Conservation (phyloP, 2,329 filamentous ascomycete genomes). For the Penicillium sp. region DNA sequence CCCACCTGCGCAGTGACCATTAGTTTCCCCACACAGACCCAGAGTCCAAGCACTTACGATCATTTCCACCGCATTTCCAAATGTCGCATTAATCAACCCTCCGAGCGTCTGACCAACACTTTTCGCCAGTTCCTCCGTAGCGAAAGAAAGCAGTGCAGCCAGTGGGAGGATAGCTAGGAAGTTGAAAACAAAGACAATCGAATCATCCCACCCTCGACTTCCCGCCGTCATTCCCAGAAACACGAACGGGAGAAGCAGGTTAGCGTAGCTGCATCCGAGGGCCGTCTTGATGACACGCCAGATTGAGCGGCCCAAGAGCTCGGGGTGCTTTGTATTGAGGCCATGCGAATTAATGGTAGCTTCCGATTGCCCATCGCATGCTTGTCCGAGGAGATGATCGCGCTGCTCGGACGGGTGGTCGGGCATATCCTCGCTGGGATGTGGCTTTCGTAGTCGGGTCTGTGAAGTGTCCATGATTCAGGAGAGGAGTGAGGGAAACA, state of each 20-base stretch:
- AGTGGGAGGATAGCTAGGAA: slow-evolving; percentile 68
- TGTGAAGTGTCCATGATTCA: slow-evolving; percentile 1
- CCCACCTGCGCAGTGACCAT: slow-evolving; percentile 16
- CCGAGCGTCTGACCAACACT: slow-evolving; percentile 58
- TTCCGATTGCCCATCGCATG: not conserved
- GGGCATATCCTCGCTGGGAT: not conserved
- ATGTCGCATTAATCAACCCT: slow-evolving; percentile 59
- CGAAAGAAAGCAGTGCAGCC: slow-evolving; percentile 57
- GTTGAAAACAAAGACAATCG: slow-evolving; percentile 76
- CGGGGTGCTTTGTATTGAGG: not conserved
- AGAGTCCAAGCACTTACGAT: slow-evolving; percentile 57
- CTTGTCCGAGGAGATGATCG: not conserved
- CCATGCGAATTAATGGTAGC: not conserved
- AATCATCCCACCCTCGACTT: slow-evolving; percentile 57
- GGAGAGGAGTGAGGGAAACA: not conserved
- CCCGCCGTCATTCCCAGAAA: slow-evolving; percentile 73
- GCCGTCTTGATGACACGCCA: slow-evolving; percentile 31
- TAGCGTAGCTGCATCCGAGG: slow-evolving; percentile 75
- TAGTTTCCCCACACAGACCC: not conserved
- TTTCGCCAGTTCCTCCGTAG: slow-evolving; percentile 57
- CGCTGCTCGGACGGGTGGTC: not conserved
- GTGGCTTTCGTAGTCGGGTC: slow-evolving; percentile 8
- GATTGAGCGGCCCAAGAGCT: slow-evolving; percentile 51
- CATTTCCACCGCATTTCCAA: slow-evolving; percentile 61
- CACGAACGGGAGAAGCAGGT: slow-evolving; percentile 71